These are phyloP conservation scores for Roridomyces roridus DNA, from an alignment of 768 basidiomycete species.

Conservation along the genomic window DNA sequence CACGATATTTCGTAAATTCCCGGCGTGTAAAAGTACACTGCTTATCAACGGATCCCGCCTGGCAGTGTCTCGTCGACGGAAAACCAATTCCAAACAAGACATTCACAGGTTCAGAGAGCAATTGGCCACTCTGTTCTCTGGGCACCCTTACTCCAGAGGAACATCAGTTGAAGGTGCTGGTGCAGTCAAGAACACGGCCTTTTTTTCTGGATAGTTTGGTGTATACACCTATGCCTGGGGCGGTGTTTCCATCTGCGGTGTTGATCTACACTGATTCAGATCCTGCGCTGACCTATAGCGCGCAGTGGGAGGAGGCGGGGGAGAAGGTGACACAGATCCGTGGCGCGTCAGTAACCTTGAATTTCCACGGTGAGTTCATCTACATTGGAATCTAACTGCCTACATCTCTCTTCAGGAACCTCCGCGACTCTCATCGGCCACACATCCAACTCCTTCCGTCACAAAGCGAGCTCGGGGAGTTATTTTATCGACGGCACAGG, in stretches of 20 bases:
- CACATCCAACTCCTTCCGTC: no score
- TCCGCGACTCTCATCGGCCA: no score
- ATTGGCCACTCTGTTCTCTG: slow-evolving; percentile 35
- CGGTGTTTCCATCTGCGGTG: neutral
- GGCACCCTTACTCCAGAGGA: slow-evolving; percentile 26
- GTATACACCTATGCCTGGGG: slow-evolving; percentile 24
- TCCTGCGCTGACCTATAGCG: slow-evolving; percentile 13
- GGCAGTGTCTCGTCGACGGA: no score
- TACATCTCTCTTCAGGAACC: neutral
- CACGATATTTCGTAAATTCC: no score
- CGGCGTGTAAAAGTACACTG: no score
- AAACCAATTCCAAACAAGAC: no score
- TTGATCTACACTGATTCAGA: slow-evolving; percentile 1
- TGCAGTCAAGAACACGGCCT: slow-evolving; percentile 24
- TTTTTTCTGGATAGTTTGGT: slow-evolving; percentile 37
- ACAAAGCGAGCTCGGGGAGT: no score
- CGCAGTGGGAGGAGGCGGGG: slow-evolving; percentile 23
- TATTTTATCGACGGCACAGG: neutral
- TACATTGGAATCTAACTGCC: neutral
- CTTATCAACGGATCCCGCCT: no score
- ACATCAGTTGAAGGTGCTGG: slow-evolving; percentile 34
- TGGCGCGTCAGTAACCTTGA: neutral
- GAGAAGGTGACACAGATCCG: neutral
- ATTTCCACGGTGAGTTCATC: neutral
- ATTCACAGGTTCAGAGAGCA: no score